A percentile compares a stretch with the other conserved stretches of the same genome.
Evolutionary conservation across 306 rosid genomes (phyloP).

Genomic region (Coriaria nepalensis): DNA sequence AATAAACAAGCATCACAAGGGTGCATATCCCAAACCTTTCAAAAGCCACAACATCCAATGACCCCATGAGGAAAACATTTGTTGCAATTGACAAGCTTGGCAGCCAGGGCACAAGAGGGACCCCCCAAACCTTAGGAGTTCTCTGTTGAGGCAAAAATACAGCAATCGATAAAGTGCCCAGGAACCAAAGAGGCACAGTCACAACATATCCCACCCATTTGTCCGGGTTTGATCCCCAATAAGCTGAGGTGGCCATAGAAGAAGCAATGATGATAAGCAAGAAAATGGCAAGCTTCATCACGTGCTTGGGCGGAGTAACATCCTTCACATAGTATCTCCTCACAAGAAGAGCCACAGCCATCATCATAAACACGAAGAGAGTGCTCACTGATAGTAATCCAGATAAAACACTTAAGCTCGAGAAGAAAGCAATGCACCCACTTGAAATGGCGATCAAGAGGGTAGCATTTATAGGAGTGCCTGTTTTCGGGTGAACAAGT

Average conservation of each 20-base stretch:
- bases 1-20: constrained; percentile 40
- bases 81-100: constrained; percentile 67
- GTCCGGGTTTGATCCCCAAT: constrained; percentile 43
- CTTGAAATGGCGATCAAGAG: constrained; percentile 33
- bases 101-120: constrained; percentile 77
- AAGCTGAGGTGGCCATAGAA: constrained; percentile 58
- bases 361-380: constrained; percentile 58
- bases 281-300: constrained; percentile 32
- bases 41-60: constrained; percentile 35
- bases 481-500: constrained; percentile 62
- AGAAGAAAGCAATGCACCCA: constrained; percentile 47
- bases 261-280: constrained; percentile 48
- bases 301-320: constrained; percentile 28
- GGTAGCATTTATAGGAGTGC: constrained; percentile 75
- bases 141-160: constrained; percentile 41
- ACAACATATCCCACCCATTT: constrained; percentile 51
- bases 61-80: constrained; percentile 68
- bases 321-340: constrained; percentile 63
- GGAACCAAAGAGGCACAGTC: constrained; percentile 53
- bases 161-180: constrained; percentile 44
- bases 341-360: constrained; percentile 64
- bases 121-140: constrained; percentile 65
- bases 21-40: constrained; percentile 62
- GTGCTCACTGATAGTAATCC: constrained; percentile 60
- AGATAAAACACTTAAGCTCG: constrained; percentile 43